Base-by-base conservation (phyloP, 2,329 filamentous ascomycete species). In the Cladophialophora bantiana region DNA sequence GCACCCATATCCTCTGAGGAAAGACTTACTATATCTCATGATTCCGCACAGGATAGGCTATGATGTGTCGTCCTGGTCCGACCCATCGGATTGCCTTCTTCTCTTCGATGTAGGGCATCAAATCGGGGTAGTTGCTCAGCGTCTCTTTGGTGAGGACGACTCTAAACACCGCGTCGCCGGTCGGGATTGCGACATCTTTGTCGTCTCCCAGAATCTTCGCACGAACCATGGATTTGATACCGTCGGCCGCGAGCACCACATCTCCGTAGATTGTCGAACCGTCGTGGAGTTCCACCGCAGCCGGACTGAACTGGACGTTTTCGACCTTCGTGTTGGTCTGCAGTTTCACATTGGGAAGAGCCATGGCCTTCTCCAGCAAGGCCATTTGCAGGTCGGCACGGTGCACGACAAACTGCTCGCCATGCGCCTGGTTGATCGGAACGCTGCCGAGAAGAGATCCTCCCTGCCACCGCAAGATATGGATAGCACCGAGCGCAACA, bases 1-100 rank as follows among this genome's bases (percentile, higher is more conserved):
- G 7, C 18, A 20, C 20, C 42, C 18, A 12, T 9, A 9, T 3
- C 18, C 13, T 26, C 20, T 4, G 18, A 26, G 26, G 45, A 31
- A 9, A 31, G 18, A 50, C 45, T 50, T 50, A 50, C 45, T 90
- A 90, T 64, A 90, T 85, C n/a, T 83, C 82, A 73, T 89, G 87
- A 70, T 84, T 83, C 62, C 74, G 68, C 3, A 77, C 68, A 13
- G 75, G 75, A 58, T 77, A 76, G 31, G 72, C 73, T 18, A 76
- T 74, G 10, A 72, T 74, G 60, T 77, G 75, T 9, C 70, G 69
- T 42, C 73, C 73, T 2, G 76, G 74, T 38, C 75, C 75, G 59
- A 76, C 73, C 76, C 74, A 77, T 52, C 75, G 71, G 18, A 70
- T 73, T n/a, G 73, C 73, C 71, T 73, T 75, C 3, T 73, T 74